phyloP scores from a whole-genome alignment of 768 basidiomycete species.

The Rhodocollybia butyracea region DNA sequence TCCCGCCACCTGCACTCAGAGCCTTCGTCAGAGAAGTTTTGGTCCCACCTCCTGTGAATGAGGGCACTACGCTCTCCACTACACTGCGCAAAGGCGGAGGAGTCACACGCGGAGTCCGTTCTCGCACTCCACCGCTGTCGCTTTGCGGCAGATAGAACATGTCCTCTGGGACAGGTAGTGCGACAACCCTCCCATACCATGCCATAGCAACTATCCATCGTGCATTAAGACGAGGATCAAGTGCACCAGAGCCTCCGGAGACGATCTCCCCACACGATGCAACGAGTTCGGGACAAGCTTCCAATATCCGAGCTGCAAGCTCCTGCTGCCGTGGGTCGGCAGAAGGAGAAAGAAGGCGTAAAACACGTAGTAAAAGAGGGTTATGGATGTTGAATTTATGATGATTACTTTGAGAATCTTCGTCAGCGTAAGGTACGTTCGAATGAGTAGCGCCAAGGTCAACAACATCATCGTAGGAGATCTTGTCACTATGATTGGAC shows the following conservation, averaged over 20 bases:
- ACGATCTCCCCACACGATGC: slow-evolving; percentile 48
- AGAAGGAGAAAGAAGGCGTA: slow-evolving; percentile 79
- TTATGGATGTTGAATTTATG: slow-evolving; percentile 35
- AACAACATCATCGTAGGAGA: slow-evolving; percentile 64
- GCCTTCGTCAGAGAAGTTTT: slow-evolving; percentile 81
- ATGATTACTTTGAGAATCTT: slow-evolving; percentile 24
- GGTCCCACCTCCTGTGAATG: slow-evolving; percentile 45
- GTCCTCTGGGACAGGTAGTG: slow-evolving; percentile 63
- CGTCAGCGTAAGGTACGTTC: slow-evolving; percentile 10
- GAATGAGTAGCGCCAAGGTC: slow-evolving; percentile 23
- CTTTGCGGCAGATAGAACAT: slow-evolving; percentile 42
- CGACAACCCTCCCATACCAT: slow-evolving; percentile 76
- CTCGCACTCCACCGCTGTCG: not conserved
- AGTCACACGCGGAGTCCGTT: slow-evolving; percentile 40
- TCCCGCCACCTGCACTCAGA: slow-evolving; percentile 39
- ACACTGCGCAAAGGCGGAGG: slow-evolving; percentile 74
- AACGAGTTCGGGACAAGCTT: slow-evolving; percentile 83
- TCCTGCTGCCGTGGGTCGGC: slow-evolving; percentile 87
- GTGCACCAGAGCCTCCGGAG: slow-evolving; percentile 52
- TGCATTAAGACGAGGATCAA: slow-evolving; percentile 84
- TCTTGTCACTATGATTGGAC: slow-evolving; percentile 37
- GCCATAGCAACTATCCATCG: slow-evolving; percentile 91
- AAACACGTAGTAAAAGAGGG: slow-evolving; percentile 73
- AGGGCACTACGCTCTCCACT: slow-evolving; percentile 78
- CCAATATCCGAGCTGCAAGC: slow-evolving; percentile 75